phyloP scores from a whole-genome alignment of 345 rosid species.

The Rhizophora mangle region DNA sequence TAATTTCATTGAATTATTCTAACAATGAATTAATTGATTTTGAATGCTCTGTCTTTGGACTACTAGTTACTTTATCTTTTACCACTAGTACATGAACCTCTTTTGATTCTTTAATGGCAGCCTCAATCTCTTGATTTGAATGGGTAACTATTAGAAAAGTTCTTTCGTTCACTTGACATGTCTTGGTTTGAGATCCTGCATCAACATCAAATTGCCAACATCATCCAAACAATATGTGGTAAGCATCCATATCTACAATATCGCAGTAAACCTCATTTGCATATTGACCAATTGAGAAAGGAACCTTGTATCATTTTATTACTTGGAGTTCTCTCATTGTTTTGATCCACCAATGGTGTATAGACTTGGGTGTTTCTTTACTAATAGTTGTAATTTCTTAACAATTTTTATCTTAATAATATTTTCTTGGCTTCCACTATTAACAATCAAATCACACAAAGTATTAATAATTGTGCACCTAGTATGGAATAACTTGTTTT shows the following conservation, averaged over 20 bases:
- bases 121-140: not conserved
- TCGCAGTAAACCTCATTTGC: too few relatives aligned
- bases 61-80: too few relatives aligned
- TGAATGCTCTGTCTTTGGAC: not conserved
- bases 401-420: too few relatives aligned
- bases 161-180: not conserved
- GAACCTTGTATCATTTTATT: not conserved
- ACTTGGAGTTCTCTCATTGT: not conserved
- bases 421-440: too few relatives aligned
- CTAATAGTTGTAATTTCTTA: too few relatives aligned
- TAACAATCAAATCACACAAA: too few relatives aligned
- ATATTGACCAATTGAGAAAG: too few relatives aligned
- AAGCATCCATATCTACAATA: too few relatives aligned
- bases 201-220: too few relatives aligned
- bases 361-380: not conserved
- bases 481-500: too few relatives aligned
- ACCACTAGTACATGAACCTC: too few relatives aligned
- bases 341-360: not conserved
- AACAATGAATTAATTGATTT: not conserved
- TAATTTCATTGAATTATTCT: not conserved
- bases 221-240: fast-evolving
- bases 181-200: not conserved
- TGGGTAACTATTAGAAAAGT: not conserved
- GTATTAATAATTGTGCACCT: too few relatives aligned
- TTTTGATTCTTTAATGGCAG: not conserved